Evolutionary conservation across 768 basidiomycete genomes (phyloP), one percentile per base, ranked within the genome.

Genomic region (Strobilomyces echinocephalus): DNA sequence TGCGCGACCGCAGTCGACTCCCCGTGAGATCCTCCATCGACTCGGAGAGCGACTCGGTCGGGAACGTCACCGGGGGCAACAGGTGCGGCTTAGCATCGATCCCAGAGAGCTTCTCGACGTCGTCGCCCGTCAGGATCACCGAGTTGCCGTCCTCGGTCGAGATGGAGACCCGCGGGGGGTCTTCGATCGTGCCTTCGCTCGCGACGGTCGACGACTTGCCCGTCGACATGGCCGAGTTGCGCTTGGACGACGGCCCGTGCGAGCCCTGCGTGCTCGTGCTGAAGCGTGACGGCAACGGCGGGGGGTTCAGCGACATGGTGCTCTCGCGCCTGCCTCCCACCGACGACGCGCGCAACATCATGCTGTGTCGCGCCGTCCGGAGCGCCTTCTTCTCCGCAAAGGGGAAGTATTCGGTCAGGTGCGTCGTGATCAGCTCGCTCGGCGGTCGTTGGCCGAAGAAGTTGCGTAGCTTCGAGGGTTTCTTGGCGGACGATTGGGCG

Each of bases 371-470:
- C 10, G 89, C 88, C 8, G 91, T 92, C 47, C 93, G 85, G 38
- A 99, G 75, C 35, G 90, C 88, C 72, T 88, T 94, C 74, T 88
- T 91, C 76, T 97, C 93, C 4, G 92, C 85, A 58, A 81, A 80
- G 1, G 97, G 97, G 83, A 99, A 99, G 76, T 88, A 99, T 56
- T 97, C 95, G 18, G 88, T 84, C 47, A 98, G 72, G 66, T 98
- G 95, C 8, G 78, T 95, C 24, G 95, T 91, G 74, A 98, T 98
- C 57, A 98, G 83, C 70, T 98, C 97, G 72, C 89, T 92, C 0
- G 97, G 95, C 0, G 97, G 97, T 38, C 97, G 88, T 64, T 97
- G 97, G 15, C 95, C 97, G 61, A 97, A 95, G 77, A 98, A 99
- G 76, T 93, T 94, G 70, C 89, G 89, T 44, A 94, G 68, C 64